A percentile compares a stretch with the other conserved stretches of the same genome.
Conservation (phyloP, 495 filamentous ascomycete species). For the Aspergillus hancockii region DNA sequence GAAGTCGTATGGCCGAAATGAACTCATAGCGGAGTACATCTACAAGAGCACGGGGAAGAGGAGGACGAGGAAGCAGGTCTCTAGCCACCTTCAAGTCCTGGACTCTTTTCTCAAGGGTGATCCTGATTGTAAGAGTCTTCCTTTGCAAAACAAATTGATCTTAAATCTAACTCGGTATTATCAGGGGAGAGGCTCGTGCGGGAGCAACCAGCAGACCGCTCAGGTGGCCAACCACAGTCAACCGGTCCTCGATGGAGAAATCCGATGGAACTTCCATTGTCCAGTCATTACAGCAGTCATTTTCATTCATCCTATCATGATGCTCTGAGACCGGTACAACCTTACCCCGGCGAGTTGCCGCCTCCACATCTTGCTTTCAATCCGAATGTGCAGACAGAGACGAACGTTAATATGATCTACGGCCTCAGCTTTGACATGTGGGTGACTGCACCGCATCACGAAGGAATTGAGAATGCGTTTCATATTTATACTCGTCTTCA, state of each 20-base stretch:
- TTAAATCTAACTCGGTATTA: constrained; percentile 15
- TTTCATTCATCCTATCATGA: constrained; percentile 35
- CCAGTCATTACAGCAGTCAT: constrained; percentile 36
- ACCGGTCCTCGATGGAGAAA: constrained; percentile 39
- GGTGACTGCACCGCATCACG: constrained; percentile 45
- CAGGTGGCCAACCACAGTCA: constrained; percentile 37
- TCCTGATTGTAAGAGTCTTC: constrained; percentile 45
- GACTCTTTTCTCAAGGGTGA: constrained; percentile 74
- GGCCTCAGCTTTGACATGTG: constrained; percentile 55
- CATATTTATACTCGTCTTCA: constrained; percentile 55
- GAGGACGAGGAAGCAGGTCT: constrained; percentile 83
- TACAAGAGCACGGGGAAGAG: constrained; percentile 64
- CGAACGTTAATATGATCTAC: constrained; percentile 36
- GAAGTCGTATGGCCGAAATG: constrained; percentile 82
- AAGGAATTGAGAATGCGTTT: constrained; percentile 42
- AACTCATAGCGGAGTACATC: constrained; percentile 85
- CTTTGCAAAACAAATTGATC: background rate
- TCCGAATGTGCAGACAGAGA: constrained; percentile 34
- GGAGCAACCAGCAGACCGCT: constrained; percentile 40
- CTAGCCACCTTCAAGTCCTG: constrained; percentile 96
- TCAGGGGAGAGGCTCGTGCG: constrained; percentile 48
- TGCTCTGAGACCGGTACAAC: constrained; percentile 34
- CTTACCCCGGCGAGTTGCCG: constrained; percentile 40
- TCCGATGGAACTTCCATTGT: constrained; percentile 41
- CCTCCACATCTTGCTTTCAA: constrained; percentile 39